These are phyloP conservation scores for Penicillium verhagenii DNA, from an alignment of 495 filamentous ascomycete species.

Conservation along the genomic window DNA sequence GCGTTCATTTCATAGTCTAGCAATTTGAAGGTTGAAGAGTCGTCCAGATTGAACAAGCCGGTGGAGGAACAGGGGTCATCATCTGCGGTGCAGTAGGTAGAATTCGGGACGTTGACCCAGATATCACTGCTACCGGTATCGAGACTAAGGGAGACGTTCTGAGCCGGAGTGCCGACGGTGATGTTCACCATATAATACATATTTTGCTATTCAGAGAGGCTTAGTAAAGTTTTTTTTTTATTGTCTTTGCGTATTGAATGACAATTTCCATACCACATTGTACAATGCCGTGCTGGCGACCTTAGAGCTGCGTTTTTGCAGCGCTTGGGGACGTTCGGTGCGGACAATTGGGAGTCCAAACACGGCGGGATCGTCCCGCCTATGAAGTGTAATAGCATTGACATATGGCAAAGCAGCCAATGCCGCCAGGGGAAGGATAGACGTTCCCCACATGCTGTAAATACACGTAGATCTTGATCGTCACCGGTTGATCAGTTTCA, in stretches of 20 bases:
- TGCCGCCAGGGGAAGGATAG: conserved; percentile 16
- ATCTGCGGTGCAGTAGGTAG: conserved; percentile 19
- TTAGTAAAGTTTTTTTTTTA: not conserved
- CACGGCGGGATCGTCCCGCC: conserved; percentile 37
- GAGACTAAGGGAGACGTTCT: conserved; percentile 57
- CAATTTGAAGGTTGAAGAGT: conserved; percentile 67
- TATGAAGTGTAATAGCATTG: conserved; percentile 26
- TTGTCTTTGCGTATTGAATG: not conserved
- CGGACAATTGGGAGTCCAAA: conserved; percentile 46
- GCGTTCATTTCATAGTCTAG: conserved; percentile 72
- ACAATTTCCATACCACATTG: conserved; percentile 15
- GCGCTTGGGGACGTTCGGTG: conserved; percentile 21
- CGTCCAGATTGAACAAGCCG: conserved; percentile 55
- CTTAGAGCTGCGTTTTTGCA: conserved; percentile 40
- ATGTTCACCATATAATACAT: conserved; percentile 65
- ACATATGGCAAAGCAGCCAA: conserved; percentile 14
- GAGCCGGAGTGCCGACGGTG: conserved; percentile 65
- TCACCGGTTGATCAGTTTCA: not conserved
- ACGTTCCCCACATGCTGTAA: conserved; percentile 12
- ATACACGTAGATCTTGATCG: not conserved
- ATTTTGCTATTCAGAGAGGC: conserved; percentile 40
- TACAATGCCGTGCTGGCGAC: conserved; percentile 12
- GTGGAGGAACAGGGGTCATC: conserved; percentile 45
- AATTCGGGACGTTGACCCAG: conserved; percentile 50
- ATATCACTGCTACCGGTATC: conserved; percentile 82